Conservation (phyloP, 495 filamentous ascomycete genomes). For the Delitschia confertaspora region DNA sequence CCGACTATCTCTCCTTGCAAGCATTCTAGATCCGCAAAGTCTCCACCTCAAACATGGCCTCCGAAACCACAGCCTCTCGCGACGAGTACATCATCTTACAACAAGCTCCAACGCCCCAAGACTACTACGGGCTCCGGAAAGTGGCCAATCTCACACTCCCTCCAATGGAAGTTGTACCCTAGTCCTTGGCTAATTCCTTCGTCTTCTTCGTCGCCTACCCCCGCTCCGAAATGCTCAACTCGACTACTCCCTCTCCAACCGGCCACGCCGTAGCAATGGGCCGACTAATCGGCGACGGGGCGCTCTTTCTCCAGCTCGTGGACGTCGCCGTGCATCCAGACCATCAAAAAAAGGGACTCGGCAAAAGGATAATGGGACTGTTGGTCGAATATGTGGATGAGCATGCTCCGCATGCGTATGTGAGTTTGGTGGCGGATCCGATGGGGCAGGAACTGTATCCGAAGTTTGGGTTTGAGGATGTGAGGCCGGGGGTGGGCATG, state of each 20-base stretch:
- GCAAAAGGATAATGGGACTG: slow-evolving; percentile 39
- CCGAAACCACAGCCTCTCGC: too few relatives aligned
- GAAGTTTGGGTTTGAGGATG: slow-evolving; percentile 43
- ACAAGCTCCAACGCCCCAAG: slow-evolving; percentile 14
- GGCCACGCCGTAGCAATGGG: slow-evolving; percentile 40
- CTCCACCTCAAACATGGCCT: slow-evolving; percentile 6
- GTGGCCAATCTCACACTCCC: slow-evolving; percentile 35
- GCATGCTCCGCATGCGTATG: slow-evolving; percentile 38
- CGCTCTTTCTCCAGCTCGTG: slow-evolving; percentile 46
- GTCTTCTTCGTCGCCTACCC: slow-evolving; percentile 38
- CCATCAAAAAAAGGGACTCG: slow-evolving; percentile 45
- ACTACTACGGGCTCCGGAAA: slow-evolving; percentile 38
- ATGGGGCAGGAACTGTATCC: slow-evolving; percentile 40
- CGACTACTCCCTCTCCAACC: slow-evolving; percentile 5
- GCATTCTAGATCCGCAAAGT: too few relatives aligned
- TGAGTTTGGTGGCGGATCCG: slow-evolving; percentile 41
- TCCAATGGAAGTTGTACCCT: slow-evolving; percentile 34
- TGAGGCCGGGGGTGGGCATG: slow-evolving; percentile 14
- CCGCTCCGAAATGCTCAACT: slow-evolving; percentile 8
- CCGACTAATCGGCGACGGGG: slow-evolving; percentile 45
- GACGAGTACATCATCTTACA: slow-evolving; percentile 12
- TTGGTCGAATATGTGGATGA: slow-evolving; percentile 37
- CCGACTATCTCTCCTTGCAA: too few relatives aligned
- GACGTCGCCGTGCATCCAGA: slow-evolving; percentile 45
- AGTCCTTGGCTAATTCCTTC: slow-evolving; percentile 37